Percentiles rank a stretch among this genome's conserved stretches.
These are phyloP conservation scores for Pezicula rhizophila DNA, from an alignment of 2,329 filamentous ascomycete genomes.

Conservation along the genomic window DNA sequence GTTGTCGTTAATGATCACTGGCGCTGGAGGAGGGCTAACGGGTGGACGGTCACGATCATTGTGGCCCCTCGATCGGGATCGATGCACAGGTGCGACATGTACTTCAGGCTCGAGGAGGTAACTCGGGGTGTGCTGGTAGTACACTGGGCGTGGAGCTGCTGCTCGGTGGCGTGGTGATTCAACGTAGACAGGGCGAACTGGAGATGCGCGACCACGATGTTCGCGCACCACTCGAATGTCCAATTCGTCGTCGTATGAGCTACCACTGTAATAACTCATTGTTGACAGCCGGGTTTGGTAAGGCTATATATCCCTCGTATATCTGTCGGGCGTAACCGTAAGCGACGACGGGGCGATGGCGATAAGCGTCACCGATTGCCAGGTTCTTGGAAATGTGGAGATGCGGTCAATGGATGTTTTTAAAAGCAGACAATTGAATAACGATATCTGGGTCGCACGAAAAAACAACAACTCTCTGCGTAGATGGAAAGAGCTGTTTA, in stretches of 20 bases:
- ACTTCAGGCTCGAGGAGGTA: conserved; percentile 11
- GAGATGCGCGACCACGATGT: neutral
- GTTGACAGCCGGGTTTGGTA: too few species aligned
- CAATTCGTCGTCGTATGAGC: too few species aligned
- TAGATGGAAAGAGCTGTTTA: too few species aligned
- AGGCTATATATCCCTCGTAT: too few species aligned
- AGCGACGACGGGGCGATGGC: neutral
- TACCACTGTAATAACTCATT: too few species aligned
- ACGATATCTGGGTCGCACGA: too few species aligned
- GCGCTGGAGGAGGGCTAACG: conserved; percentile 27
- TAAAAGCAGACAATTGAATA: too few species aligned
- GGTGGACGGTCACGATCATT: conserved; percentile 4
- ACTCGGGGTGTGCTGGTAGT: neutral
- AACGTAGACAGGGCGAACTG: conserved; percentile 1
- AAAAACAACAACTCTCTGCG: too few species aligned
- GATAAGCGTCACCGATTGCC: neutral
- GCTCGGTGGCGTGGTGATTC: conserved; percentile 2
- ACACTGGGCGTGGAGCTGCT: conserved; percentile 3
- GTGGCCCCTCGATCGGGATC: conserved; percentile 8
- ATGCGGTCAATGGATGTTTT: too few species aligned
- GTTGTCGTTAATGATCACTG: conserved; percentile 55
- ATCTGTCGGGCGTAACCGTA: neutral
- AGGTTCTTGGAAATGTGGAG: too few species aligned
- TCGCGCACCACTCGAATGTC: too few species aligned
- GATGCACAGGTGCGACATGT: conserved; percentile 9